Evolutionary conservation across 23 red algal species (phyloP), one percentile per base, ranked within the genome.

Genomic region (Gracilaria gracilis): DNA sequence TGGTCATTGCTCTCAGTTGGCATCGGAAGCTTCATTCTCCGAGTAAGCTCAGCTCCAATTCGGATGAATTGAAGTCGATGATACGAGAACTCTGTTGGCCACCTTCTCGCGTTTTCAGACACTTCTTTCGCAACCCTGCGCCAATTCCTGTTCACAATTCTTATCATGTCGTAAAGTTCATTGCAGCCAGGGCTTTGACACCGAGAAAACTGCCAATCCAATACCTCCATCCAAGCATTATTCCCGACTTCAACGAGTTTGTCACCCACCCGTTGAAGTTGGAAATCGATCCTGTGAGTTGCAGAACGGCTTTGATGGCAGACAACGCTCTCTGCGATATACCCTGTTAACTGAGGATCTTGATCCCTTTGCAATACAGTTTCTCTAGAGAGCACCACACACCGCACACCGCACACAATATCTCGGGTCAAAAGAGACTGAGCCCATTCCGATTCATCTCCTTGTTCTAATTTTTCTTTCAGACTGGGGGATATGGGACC

Each of bases 141-240:
- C 72, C 72, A 77, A 9, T 46, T 51, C 23, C 28, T 27, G 27
- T 77, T 77, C 1, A 77, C 36, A 25, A 44, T 27, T 9, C 72
- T 77, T 77, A 77, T 51, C 40, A 77, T 25, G 32, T 51, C 46
- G 11, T 13, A 28, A 20, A 77, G 72, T 51, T 46, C 72, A 1
- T 50, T 51, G 27, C 72, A 31, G 20, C 28, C 17, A 21, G 38
- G 31, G 9, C 3, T 25, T 6, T 77, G 34, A 50, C 34, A 25
- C 2, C 23, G 40, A 1, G 42, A 31, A 28, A 77, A 42, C 46
- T 77, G 72, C 27, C 20, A 3, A 28, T 77, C 40, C 27, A 77
- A 77, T 11, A 51, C 40, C 31, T 77, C 46, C 72, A 77, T 77
- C 72, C 72, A 77, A 46, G 72, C 72, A 49, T 28, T 27, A 35